Percentiles rank a stretch among this genome's conserved stretches.
Conservation (phyloP, 768 basidiomycete genomes). For the Mycena amicta region DNA sequence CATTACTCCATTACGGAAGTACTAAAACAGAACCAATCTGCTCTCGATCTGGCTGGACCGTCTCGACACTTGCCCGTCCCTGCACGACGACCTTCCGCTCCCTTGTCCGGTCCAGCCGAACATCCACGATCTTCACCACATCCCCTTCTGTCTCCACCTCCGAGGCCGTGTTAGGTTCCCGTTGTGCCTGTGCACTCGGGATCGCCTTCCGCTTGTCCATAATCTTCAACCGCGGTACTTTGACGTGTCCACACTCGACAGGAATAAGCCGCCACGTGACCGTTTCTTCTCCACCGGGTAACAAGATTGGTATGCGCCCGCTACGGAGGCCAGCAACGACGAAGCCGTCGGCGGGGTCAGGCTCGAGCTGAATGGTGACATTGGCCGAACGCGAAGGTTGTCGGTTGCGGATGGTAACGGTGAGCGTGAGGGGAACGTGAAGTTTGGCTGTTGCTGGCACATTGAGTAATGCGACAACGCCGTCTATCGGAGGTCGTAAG, state of each 20-base stretch:
- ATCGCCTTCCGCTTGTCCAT: slow-evolving; percentile 48
- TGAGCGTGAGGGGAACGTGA: slow-evolving; percentile 60
- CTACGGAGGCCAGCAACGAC: slow-evolving; percentile 76
- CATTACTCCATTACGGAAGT: neutral
- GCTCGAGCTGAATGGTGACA: slow-evolving; percentile 72
- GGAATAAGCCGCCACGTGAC: slow-evolving; percentile 72
- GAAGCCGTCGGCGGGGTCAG: slow-evolving; percentile 69
- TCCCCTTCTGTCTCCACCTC: slow-evolving; percentile 46
- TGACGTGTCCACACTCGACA: slow-evolving; percentile 71
- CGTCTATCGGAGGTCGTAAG: slow-evolving; percentile 61
- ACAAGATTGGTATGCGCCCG: slow-evolving; percentile 68
- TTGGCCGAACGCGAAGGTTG: slow-evolving; percentile 67
- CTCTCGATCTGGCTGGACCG: neutral
- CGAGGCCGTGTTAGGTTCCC: slow-evolving; percentile 26
- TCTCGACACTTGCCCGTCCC: neutral
- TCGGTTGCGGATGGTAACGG: slow-evolving; percentile 65
- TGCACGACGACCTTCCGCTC: slow-evolving; percentile 3
- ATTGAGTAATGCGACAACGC: slow-evolving; percentile 65
- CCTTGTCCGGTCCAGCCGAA: slow-evolving; percentile 42
- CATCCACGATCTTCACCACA: slow-evolving; percentile 55
- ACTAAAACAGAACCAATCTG: neutral
- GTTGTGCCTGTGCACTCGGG: slow-evolving; percentile 30
- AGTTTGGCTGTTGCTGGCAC: slow-evolving; percentile 65
- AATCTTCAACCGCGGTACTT: slow-evolving; percentile 64
- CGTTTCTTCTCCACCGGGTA: slow-evolving; percentile 70